Evolutionary conservation across 2,329 filamentous ascomycete genomes (phyloP).

Genomic region (Aaosphaeria pasadenensis): DNA sequence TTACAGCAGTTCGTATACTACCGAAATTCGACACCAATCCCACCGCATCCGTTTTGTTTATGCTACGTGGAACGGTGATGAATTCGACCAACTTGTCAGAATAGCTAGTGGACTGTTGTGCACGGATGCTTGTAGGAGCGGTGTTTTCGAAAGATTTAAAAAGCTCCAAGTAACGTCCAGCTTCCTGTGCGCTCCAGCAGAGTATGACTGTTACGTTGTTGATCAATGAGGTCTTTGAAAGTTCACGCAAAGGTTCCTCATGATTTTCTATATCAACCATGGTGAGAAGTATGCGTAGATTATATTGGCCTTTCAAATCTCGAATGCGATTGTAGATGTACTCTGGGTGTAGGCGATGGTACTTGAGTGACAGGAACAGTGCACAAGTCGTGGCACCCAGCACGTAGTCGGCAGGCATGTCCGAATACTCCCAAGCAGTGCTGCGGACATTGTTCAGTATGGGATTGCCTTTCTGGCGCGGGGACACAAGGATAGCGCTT

Average conservation of each 20-base stretch:
- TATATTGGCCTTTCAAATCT: conserved; percentile 79
- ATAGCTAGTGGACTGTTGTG: conserved; percentile 79
- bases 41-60: conserved; percentile 94
- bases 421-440: conserved; percentile 92
- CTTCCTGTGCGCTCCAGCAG: conserved; percentile 92
- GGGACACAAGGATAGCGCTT: conserved; percentile 83
- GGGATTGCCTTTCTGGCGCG: conserved; percentile 92
- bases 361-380: conserved; percentile 91
- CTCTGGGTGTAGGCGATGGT: conserved; percentile 94
- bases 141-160: conserved; percentile 95
- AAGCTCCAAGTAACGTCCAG: conserved; percentile 86
- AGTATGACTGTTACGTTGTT: conserved; percentile 91
- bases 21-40: conserved; percentile 90
- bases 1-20: conserved; percentile 79
- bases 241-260: conserved; percentile 81
- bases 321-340: conserved; percentile 95
- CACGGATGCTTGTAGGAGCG: conserved; percentile 75
- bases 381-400: conserved; percentile 85
- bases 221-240: conserved; percentile 88
- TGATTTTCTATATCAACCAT: conserved; percentile 97
- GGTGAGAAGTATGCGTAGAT: conserved; percentile 77
- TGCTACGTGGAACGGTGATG: conserved; percentile 80
- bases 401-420: conserved; percentile 93
- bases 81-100: conserved; percentile 88
- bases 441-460: conserved; percentile 79